phyloP scores from a whole-genome alignment of 2,329 filamentous ascomycete species.

The Penicillium griseofulvum region DNA sequence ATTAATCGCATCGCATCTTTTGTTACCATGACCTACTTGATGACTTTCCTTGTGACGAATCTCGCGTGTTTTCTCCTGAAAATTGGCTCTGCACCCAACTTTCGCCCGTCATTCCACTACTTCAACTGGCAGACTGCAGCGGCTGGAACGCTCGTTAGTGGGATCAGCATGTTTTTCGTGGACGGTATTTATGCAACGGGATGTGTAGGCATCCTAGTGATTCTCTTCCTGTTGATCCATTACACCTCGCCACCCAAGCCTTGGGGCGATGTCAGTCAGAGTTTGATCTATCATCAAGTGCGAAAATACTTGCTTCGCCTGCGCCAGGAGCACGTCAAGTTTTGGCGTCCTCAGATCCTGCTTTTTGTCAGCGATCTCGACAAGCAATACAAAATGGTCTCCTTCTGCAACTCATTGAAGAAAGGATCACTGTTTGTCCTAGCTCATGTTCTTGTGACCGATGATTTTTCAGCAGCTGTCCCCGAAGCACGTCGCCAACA shows the following conservation, averaged over 20 bases:
- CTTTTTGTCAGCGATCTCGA: conserved; percentile 79
- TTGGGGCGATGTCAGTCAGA: conserved; percentile 89
- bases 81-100: conserved; percentile 84
- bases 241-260: conserved; percentile 81
- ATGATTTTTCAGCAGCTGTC: conserved; percentile 75
- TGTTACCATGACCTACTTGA: conserved; percentile 87
- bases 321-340: conserved; percentile 85
- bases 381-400: conserved; percentile 77
- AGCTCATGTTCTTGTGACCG: conserved; percentile 81
- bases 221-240: conserved; percentile 82
- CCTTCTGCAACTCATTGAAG: conserved; percentile 88
- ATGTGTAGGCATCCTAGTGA: conserved; percentile 68
- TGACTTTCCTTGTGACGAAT: conserved; percentile 89
- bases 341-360: conserved; percentile 86
- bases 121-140: conserved; percentile 84
- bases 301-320: conserved; percentile 83
- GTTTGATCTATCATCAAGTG: conserved; percentile 83
- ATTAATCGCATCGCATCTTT: conserved; percentile 87
- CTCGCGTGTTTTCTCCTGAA: conserved; percentile 83
- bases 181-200: conserved; percentile 75
- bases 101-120: conserved; percentile 82
- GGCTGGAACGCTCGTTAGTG: conserved; percentile 70
- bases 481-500: conserved; percentile 80
- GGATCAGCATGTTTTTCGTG: conserved; percentile 84
- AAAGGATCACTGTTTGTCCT: conserved; percentile 83